phyloP scores from a whole-genome alignment of 1,139 yeast species.

The Yamadazyma spencermartinsiae region DNA sequence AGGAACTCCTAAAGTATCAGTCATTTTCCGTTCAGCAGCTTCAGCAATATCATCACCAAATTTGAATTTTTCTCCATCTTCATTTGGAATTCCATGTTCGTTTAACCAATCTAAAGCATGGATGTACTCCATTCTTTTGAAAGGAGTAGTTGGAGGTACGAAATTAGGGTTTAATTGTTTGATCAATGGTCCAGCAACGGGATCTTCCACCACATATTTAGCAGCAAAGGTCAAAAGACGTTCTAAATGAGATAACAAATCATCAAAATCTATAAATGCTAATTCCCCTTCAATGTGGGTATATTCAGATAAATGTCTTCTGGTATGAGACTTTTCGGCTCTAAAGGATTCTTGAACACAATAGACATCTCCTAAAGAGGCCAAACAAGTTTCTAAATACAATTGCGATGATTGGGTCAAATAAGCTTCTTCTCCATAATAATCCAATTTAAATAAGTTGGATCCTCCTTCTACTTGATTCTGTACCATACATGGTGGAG shows the following conservation, averaged over 20 bases:
- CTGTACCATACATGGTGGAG: slow-evolving; percentile 99
- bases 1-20: slow-evolving; percentile 90
- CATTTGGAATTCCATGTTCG: slow-evolving; percentile 91
- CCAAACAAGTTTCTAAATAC: slow-evolving; percentile 93
- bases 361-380: slow-evolving; percentile 95
- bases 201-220: slow-evolving; percentile 80
- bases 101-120: slow-evolving; percentile 95
- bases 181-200: slow-evolving; percentile 86
- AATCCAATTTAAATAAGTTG: slow-evolving; percentile 87
- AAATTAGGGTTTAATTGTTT: slow-evolving; percentile 92
- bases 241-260: slow-evolving; percentile 83
- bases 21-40: slow-evolving; percentile 99
- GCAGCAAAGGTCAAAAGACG: slow-evolving; percentile 67
- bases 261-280: slow-evolving; percentile 84
- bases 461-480: slow-evolving; percentile 99
- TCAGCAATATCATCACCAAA: slow-evolving; percentile 99
- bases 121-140: slow-evolving; percentile 86
- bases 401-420: slow-evolving; percentile 97
- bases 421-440: slow-evolving; percentile 96
- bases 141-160: slow-evolving; percentile 78
- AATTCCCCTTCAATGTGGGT: slow-evolving; percentile 96
- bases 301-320: slow-evolving; percentile 96
- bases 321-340: slow-evolving; percentile 98
- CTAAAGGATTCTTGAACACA: slow-evolving; percentile 98
- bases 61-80: slow-evolving; percentile 87